phyloP scores from a whole-genome alignment of 1,284 basidiomycete species.

The Trametes sp. region DNA sequence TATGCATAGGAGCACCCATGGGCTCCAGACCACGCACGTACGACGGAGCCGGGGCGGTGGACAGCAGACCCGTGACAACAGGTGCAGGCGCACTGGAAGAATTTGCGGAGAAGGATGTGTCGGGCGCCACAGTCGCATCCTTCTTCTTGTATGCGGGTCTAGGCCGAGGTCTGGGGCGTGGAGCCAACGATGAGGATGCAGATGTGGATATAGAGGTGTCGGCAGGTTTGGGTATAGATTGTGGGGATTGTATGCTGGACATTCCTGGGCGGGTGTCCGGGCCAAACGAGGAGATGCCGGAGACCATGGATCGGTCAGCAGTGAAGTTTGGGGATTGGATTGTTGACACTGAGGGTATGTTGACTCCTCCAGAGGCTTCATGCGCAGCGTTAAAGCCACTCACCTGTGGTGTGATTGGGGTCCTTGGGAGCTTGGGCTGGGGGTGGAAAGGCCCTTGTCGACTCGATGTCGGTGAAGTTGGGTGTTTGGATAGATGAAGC shows the following conservation, averaged over 20 bases:
- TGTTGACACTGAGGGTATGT: conserved; percentile 14
- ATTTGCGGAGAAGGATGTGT: conserved; percentile 19
- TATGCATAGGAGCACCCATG: conserved; percentile 10
- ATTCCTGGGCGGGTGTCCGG: neutral
- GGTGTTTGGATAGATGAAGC: conserved; percentile 28
- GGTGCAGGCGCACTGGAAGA: conserved; percentile 22
- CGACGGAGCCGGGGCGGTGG: neutral
- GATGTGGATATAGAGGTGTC: conserved; percentile 23
- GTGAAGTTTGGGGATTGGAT: conserved; percentile 29
- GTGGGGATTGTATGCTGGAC: conserved; percentile 17
- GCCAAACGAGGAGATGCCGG: conserved; percentile 25
- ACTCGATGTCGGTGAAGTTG: conserved; percentile 20
- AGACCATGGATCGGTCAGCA: conserved; percentile 12
- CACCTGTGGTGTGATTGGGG: conserved; percentile 7
- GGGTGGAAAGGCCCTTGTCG: neutral
- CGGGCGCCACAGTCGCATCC: neutral
- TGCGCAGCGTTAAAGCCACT: neutral
- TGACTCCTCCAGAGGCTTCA: neutral
- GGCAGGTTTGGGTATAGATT: neutral
- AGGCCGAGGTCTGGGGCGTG: conserved; percentile 29
- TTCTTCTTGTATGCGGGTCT: conserved; percentile 34
- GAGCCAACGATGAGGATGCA: conserved; percentile 7
- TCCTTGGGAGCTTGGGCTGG: neutral
- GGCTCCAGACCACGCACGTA: neutral
- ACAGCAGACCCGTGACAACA: neutral